Conservation (phyloP, 2,329 filamentous ascomycete species). For the Pezicula carpinea region DNA sequence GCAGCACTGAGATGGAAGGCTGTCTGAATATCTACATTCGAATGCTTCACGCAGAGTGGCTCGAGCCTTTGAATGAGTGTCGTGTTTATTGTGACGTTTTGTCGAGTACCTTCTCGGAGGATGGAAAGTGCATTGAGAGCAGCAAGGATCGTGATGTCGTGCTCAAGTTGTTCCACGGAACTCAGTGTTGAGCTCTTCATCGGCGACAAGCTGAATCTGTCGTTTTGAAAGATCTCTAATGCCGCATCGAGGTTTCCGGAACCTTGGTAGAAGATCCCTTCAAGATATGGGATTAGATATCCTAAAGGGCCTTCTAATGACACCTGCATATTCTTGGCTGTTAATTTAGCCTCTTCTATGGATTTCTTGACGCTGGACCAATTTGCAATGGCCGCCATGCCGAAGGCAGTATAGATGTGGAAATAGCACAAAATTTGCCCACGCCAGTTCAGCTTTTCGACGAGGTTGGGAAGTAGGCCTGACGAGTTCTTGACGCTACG, state of each 20-base stretch:
- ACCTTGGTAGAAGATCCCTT: conserved; percentile 72
- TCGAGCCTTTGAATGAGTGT: conserved; percentile 62
- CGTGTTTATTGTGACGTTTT: conserved; percentile 53
- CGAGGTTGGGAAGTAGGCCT: conserved; percentile 20
- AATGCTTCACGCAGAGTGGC: conserved; percentile 62
- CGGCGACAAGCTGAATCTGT: conserved; percentile 48
- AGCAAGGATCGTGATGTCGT: conserved; percentile 62
- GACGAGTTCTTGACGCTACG: conserved; percentile 19
- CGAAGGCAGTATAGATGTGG: conserved; percentile 27
- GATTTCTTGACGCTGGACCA: conserved; percentile 23
- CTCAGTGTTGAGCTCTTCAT: conserved; percentile 31
- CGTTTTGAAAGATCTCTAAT: conserved; percentile 59
- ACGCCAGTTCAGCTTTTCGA: conserved; percentile 24
- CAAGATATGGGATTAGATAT: conserved; percentile 52
- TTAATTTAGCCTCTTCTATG: conserved; percentile 18
- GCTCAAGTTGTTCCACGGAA: conserved; percentile 45
- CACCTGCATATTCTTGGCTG: conserved; percentile 18
- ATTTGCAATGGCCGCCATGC: conserved; percentile 21
- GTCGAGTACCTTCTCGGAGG: conserved; percentile 56
- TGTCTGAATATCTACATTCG: conserved; percentile 70
- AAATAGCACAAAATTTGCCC: conserved; percentile 27
- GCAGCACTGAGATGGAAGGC: conserved; percentile 75
- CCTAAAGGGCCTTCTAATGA: conserved; percentile 18
- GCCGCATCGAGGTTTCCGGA: conserved; percentile 69
- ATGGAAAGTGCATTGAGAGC: conserved; percentile 69